Conservation (phyloP, 257 asterid genomes). For the Salvia splendens region DNA sequence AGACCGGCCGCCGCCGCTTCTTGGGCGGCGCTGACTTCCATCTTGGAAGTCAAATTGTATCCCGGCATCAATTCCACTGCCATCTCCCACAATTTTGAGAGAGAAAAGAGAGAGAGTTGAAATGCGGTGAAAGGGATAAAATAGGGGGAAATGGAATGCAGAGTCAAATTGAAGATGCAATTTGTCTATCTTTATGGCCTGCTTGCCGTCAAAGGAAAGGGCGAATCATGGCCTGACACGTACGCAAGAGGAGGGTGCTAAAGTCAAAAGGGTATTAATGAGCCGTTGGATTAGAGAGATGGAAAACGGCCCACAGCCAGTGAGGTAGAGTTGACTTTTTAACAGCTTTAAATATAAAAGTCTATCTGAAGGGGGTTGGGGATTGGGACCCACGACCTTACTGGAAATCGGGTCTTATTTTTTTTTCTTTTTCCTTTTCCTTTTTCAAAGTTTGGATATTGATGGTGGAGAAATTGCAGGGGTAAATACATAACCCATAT, state of each 20-base stretch:
- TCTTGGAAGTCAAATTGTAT: conserved; percentile 37
- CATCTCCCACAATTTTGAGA: conserved; percentile 37
- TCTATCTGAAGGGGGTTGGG: conserved; percentile 35
- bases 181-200: conserved; percentile 37
- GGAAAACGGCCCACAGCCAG: conserved; percentile 37
- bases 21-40: conserved; percentile 58
- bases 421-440: not conserved
- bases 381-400: conserved; percentile 31
- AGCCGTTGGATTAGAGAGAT: conserved; percentile 48
- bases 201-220: conserved; percentile 38
- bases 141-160: conserved; percentile 15
- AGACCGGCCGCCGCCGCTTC: conserved; percentile 67
- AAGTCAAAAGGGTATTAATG: conserved; percentile 50
- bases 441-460: conserved; percentile 26
- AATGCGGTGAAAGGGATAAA: conserved; percentile 31
- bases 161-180: conserved; percentile 45
- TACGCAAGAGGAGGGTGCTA: conserved; percentile 5
- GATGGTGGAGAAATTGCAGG: not conserved
- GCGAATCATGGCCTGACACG: conserved; percentile 36
- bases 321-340: conserved; percentile 49
- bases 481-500: no score
- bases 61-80: conserved; percentile 57
- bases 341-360: conserved; percentile 45
- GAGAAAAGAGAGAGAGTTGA: conserved; percentile 23
- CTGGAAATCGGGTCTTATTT: conserved; percentile 29